These are phyloP conservation scores for Fusarium abutilonis DNA, from an alignment of 2,329 filamentous ascomycete genomes.

Conservation along the genomic window DNA sequence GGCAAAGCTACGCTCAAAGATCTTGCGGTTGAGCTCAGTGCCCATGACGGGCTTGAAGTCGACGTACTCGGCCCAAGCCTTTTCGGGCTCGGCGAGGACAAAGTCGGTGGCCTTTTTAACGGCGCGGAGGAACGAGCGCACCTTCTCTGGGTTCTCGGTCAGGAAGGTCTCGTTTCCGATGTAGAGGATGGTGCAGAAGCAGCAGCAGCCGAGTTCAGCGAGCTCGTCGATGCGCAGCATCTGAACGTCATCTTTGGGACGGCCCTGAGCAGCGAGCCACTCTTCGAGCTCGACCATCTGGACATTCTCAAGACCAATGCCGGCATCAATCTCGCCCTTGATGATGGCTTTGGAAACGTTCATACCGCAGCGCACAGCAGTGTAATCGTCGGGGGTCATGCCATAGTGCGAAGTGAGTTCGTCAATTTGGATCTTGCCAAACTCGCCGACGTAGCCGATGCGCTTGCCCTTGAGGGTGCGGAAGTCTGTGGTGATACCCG, in stretches of 20 bases:
- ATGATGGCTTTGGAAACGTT: constrained; percentile 82
- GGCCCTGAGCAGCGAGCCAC: constrained; percentile 72
- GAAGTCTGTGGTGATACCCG: constrained; percentile 80
- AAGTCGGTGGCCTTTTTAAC: constrained; percentile 80
- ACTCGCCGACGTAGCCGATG: constrained; percentile 83
- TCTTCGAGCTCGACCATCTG: constrained; percentile 86
- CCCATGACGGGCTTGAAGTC: constrained; percentile 78
- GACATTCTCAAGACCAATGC: constrained; percentile 81
- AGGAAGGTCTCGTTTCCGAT: constrained; percentile 80
- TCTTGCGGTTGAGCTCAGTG: constrained; percentile 75
- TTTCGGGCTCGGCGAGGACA: constrained; percentile 70
- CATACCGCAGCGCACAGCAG: constrained; percentile 81
- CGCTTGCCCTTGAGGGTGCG: constrained; percentile 77
- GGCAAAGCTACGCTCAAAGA: constrained; percentile 80
- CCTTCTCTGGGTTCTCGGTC: constrained; percentile 70
- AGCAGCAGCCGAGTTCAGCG: constrained; percentile 82
- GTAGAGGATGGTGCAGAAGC: constrained; percentile 84
- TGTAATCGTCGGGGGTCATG: constrained; percentile 78
- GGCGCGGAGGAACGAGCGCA: constrained; percentile 74
- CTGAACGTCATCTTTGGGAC: constrained; percentile 73
- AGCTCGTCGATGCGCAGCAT: constrained; percentile 86
- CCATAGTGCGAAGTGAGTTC: constrained; percentile 82
- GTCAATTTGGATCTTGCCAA: constrained; percentile 86
- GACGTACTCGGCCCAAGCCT: constrained; percentile 74
- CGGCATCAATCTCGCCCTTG: constrained; percentile 76